phyloP scores from a whole-genome alignment of 1,284 basidiomycete species.

The Lignosus rhinocerotis region DNA sequence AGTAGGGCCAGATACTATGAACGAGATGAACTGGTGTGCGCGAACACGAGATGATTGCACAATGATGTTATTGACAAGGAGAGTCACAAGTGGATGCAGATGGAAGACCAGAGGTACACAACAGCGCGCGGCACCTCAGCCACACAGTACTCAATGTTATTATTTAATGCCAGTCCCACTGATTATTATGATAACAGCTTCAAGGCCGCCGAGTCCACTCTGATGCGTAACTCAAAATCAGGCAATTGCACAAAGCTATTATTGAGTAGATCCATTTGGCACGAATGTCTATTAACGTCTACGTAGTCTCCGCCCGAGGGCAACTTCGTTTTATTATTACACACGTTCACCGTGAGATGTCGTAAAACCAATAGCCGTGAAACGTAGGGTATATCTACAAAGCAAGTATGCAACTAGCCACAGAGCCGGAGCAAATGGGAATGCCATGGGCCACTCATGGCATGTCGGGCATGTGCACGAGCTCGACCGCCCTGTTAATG shows the following conservation, averaged over 20 bases:
- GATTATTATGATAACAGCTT: no score
- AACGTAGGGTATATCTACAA: constrained; percentile 26
- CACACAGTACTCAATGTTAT: no score
- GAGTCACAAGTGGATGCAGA: not conserved
- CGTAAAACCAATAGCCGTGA: constrained; percentile 10
- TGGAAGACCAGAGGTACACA: not conserved
- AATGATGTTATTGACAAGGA: no score
- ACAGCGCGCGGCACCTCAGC: no score
- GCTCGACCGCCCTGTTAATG: constrained; percentile 72
- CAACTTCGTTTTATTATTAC: not conserved
- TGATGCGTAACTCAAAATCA: no score
- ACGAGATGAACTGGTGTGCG: no score
- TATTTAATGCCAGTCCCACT: no score
- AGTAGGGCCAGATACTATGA: no score
- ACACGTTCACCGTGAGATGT: not conserved
- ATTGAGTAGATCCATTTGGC: not conserved
- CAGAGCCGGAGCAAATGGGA: not conserved
- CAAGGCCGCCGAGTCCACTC: no score
- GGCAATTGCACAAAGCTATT: no score
- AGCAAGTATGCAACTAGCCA: constrained; percentile 3
- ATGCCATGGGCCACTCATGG: constrained; percentile 12
- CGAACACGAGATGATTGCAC: no score
- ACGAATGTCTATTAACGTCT: not conserved
- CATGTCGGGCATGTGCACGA: constrained; percentile 54
- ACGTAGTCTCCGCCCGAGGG: not conserved